phyloP scores from a whole-genome alignment of 768 basidiomycete genomes.

The Paxillus ammoniavirescens region DNA sequence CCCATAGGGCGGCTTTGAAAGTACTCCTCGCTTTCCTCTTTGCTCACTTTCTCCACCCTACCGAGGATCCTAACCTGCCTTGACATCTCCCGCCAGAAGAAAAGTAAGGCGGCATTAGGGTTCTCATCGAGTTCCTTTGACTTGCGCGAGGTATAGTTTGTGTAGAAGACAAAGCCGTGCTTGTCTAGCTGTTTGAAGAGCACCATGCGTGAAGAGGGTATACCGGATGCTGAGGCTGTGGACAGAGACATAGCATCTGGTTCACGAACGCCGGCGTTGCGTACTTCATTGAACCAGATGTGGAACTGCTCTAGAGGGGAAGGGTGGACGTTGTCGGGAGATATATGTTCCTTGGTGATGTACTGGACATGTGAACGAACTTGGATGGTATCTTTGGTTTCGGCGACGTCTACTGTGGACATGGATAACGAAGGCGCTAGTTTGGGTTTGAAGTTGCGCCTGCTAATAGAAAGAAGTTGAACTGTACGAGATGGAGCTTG shows the following conservation, averaged over 20 bases:
- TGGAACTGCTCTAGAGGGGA: constrained; percentile 86
- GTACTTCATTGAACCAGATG: constrained; percentile 75
- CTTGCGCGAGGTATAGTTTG: constrained; percentile 95
- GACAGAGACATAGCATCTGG: constrained; percentile 90
- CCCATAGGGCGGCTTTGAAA: constrained; percentile 80
- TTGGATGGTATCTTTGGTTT: constrained; percentile 54
- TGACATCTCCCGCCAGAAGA: constrained; percentile 89
- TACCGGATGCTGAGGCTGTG: constrained; percentile 65
- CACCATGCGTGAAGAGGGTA: constrained; percentile 87
- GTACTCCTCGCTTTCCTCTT: constrained; percentile 78
- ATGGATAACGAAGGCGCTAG: constrained; percentile 11
- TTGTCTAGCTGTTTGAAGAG: constrained; percentile 89
- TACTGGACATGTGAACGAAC: constrained; percentile 81
- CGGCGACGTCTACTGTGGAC: constrained; percentile 34
- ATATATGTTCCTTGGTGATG: constrained; percentile 58
- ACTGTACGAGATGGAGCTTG: neutral
- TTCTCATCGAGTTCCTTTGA: constrained; percentile 76
- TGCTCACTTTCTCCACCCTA: constrained; percentile 71
- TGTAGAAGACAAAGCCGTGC: constrained; percentile 93
- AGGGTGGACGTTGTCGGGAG: constrained; percentile 57
- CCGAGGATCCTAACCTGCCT: constrained; percentile 84
- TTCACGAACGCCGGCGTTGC: constrained; percentile 62
- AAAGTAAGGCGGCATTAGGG: constrained; percentile 77
- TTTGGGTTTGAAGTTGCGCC: neutral
- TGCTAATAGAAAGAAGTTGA: neutral